Evolutionary conservation across 139 green algal genomes (phyloP).

Genomic region (Pseudopediastrum boryanum): DNA sequence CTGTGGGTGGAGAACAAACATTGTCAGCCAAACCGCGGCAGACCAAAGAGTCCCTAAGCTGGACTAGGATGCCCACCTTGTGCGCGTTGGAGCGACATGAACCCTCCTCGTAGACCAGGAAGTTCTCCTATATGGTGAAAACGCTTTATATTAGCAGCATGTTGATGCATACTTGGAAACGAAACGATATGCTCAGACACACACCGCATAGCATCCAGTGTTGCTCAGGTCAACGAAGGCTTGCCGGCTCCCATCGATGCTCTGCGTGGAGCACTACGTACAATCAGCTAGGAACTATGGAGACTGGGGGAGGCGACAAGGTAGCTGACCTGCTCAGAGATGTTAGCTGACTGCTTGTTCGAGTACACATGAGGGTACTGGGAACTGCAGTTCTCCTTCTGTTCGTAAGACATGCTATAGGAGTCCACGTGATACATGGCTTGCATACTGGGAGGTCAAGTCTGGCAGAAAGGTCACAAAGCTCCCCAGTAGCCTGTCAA

Average conservation of each 20-base stretch:
- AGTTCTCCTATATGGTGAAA: constrained; percentile 2
- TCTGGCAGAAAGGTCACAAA: too few relatives aligned
- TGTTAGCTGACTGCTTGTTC: too few relatives aligned
- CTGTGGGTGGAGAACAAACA: constrained; percentile 1
- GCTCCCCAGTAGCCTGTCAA: too few relatives aligned
- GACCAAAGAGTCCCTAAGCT: neutral
- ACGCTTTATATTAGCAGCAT: neutral
- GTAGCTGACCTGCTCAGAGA: too few relatives aligned
- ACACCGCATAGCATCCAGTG: constrained; percentile 22
- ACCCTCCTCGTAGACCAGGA: constrained; percentile 14
- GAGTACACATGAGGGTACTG: too few relatives aligned
- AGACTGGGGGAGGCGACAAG: too few relatives aligned
- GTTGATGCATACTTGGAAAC: neutral
- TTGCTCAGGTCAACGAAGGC: constrained; percentile 32
- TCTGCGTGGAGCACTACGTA: too few relatives aligned
- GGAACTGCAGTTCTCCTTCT: too few relatives aligned
- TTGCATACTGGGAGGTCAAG: too few relatives aligned
- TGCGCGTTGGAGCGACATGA: constrained; percentile 2
- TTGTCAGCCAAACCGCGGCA: neutral
- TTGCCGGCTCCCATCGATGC: neutral
- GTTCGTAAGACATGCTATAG: too few relatives aligned
- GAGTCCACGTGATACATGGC: too few relatives aligned
- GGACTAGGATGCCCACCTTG: constrained; percentile 1
- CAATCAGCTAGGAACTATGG: too few relatives aligned
- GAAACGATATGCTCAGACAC: neutral